These are phyloP conservation scores for Trichoderma polysporum DNA, from an alignment of 2,329 filamentous ascomycete genomes.

Conservation along the genomic window DNA sequence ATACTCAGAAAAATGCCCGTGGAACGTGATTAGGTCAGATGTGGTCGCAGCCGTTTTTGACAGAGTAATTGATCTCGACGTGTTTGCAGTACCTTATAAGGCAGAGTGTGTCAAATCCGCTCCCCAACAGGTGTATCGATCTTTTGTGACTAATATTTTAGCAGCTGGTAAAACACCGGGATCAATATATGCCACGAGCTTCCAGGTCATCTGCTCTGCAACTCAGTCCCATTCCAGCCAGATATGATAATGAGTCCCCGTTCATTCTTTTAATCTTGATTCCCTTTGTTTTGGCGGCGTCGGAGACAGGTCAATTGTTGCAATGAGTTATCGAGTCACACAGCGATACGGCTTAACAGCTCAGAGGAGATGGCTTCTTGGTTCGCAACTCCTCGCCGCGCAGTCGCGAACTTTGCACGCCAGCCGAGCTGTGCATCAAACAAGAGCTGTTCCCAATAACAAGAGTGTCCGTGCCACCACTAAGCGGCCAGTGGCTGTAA, in stretches of 20 bases:
- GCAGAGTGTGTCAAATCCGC: background rate
- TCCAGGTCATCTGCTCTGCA: background rate
- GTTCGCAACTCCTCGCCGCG: slow-evolving; percentile 13
- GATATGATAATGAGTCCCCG: background rate
- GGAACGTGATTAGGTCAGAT: background rate
- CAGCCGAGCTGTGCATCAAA: slow-evolving; percentile 20
- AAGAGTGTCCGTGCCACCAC: slow-evolving; percentile 23
- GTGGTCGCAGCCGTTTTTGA: background rate
- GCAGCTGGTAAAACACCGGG: background rate
- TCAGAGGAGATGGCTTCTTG: slow-evolving; percentile 24
- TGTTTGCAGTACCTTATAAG: background rate
- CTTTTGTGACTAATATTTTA: background rate
- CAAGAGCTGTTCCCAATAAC: slow-evolving; percentile 29
- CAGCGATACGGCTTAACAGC: slow-evolving; percentile 32
- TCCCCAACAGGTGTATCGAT: background rate
- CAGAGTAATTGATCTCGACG: background rate
- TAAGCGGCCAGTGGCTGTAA: slow-evolving; percentile 31
- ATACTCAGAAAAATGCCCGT: background rate
- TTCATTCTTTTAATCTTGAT: background rate
- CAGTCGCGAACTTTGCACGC: slow-evolving; percentile 20
- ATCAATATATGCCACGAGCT: background rate
- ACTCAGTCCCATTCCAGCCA: background rate
- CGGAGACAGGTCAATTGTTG: slow-evolving; percentile 1
- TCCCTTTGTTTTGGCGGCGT: background rate
- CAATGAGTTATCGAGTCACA: slow-evolving; percentile 36